Evolutionary conservation across 345 rosid genomes (phyloP).

Genomic region (Salix suchowensis): DNA sequence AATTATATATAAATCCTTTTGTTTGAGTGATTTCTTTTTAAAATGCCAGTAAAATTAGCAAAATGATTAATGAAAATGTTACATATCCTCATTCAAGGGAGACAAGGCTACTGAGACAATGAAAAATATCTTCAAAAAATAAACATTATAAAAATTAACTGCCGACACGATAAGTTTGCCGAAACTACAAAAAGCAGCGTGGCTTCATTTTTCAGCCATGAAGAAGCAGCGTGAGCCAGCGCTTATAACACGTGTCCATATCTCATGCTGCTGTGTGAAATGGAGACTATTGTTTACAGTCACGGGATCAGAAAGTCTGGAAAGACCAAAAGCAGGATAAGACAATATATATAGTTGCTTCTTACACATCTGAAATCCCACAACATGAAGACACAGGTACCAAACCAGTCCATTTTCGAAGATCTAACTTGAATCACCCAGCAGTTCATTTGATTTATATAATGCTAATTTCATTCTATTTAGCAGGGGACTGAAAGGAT

Average conservation of each 20-base stretch:
- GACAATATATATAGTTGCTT: background rate
- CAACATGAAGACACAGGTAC: slow-evolving; percentile 21
- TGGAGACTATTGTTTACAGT: background rate
- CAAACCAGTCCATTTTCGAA: background rate
- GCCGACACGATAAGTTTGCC: too few species aligned
- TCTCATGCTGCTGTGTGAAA: background rate
- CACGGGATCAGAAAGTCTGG: too few species aligned
- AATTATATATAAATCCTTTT: too few species aligned
- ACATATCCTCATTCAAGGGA: too few species aligned
- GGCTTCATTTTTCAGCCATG: background rate
- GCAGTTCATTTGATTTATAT: background rate
- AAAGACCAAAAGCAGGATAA: background rate
- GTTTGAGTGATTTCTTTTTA: too few species aligned
- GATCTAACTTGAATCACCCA: background rate
- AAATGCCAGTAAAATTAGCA: too few species aligned
- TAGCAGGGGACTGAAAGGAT: slow-evolving; percentile 25
- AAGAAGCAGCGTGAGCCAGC: slow-evolving; percentile 4
- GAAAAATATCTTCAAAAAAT: too few species aligned
- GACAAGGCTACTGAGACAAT: too few species aligned
- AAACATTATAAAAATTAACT: too few species aligned
- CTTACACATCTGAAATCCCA: background rate
- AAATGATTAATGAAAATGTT: too few species aligned
- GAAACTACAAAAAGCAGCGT: background rate
- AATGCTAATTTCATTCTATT: background rate
- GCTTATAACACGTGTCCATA: slow-evolving; percentile 6